Evolutionary conservation across 257 asterid genomes (phyloP).

Genomic region (Ilex aquifolium): DNA sequence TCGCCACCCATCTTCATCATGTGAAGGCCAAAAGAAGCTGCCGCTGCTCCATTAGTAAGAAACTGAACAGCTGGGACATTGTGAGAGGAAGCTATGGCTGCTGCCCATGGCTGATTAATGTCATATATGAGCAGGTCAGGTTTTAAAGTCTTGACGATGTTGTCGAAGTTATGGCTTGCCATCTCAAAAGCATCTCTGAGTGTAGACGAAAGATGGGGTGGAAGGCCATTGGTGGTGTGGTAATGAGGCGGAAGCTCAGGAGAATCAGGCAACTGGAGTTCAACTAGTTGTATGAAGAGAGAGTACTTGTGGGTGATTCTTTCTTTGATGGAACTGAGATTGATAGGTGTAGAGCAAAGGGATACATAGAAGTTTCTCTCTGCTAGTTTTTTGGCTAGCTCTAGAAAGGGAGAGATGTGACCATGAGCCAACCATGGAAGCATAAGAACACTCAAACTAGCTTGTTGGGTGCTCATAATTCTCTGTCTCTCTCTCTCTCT

Average conservation of each 20-base stretch:
- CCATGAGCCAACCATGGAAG: slow-evolving; percentile 77
- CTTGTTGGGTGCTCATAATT: slow-evolving; percentile 37
- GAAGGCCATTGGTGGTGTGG: slow-evolving; percentile 73
- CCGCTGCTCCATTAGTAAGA: slow-evolving; percentile 35
- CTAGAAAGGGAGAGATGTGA: slow-evolving; percentile 56
- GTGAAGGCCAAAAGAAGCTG: slow-evolving; percentile 12
- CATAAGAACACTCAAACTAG: slow-evolving; percentile 42
- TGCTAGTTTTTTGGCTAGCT: slow-evolving; percentile 51
- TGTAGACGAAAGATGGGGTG: slow-evolving; percentile 38
- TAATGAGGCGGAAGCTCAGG: slow-evolving; percentile 41
- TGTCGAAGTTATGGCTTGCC: slow-evolving; percentile 34
- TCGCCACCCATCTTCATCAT: too few relatives aligned
- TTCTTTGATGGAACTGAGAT: slow-evolving; percentile 30
- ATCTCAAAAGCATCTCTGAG: slow-evolving; percentile 36
- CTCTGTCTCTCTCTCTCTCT: too few relatives aligned
- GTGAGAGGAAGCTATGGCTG: slow-evolving; percentile 31
- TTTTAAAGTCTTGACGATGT: slow-evolving; percentile 33
- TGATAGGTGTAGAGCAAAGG: slow-evolving; percentile 43
- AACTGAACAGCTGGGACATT: slow-evolving; percentile 46
- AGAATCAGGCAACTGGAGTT: slow-evolving; percentile 41
- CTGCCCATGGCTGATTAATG: too few relatives aligned
- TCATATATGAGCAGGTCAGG: slow-evolving; percentile 62
- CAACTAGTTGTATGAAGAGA: slow-evolving; percentile 43
- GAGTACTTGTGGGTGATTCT: slow-evolving; percentile 29
- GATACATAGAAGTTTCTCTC: slow-evolving; percentile 37